Base-by-base conservation (phyloP, 352 stramenopile genomes). In the Globisporangium acanthophoron region DNA sequence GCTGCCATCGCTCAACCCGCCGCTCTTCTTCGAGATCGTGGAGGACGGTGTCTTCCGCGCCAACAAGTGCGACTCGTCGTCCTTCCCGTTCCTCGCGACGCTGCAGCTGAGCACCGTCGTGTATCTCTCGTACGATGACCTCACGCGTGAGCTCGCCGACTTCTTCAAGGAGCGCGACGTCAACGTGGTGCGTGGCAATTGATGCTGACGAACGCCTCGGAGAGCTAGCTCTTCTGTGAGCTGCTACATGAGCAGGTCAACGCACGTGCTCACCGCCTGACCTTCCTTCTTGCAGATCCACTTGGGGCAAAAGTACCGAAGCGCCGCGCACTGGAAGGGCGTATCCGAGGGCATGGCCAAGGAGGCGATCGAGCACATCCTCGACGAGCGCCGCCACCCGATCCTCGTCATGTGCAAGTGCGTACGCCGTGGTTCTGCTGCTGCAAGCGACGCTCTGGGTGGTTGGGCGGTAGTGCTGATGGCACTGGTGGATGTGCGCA, bases 321-420 rank as follows among this genome's bases (percentile, higher is more conserved):
- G 75, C 41, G 64, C 71, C 20, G 83, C 77, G 44, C 78, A 69
- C 18, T 86, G 85, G 65, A 87, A 86, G 69, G 77, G 80, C 43
- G 88, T 94, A 44, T 84, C 80, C 11, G 85, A 94, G 50, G 80
- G 83, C 37, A 90, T 94, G 78, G 80, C 83, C 27, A 94, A 94
- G 57, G 85, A 94, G 39, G 76, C 85, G 8, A 90, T 94, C 43
- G 81, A 94, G 74, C 80, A 69, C 63, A 91, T 94, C 18, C 64
- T 94, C 31, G 83, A 94, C 63, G 72, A 90, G 62, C 75, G 79
- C 31, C 74, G 76, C 13, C 80, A 93, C 48, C 85, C 85, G 18
- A 81, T 94, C 63, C 70, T 94, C 59, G 71, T 94, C 67, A 92
- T 92, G 79, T 94, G 85, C 85, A 93, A 94, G 85, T 94, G 71